Base-by-base conservation (phyloP, 192 early-diverging fungal species). In the Spinellus fusiger region DNA sequence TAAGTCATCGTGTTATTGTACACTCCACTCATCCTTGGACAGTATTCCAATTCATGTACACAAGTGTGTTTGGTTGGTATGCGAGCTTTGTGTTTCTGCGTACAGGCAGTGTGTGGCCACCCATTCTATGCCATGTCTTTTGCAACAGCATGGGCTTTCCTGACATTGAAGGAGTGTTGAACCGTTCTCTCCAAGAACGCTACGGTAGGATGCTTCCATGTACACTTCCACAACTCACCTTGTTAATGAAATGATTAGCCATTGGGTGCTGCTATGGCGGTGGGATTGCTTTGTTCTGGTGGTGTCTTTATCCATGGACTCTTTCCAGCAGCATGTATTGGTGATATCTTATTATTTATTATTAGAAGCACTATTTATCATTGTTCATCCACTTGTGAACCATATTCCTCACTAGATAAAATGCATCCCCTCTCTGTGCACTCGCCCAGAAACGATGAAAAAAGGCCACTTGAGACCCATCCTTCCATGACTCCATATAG, bases 81-180 rank as follows among this genome's bases (percentile, higher is more conserved):
- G 83, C 82, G 9, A 80, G 81, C 13, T 90, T 76, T 62, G 25
- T 86, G 25, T 78, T 89, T 44, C 10, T 88, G 20, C 71, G 85
- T 46, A 86, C 84, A 1, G 75, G 80, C 63, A 71, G 63, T 59
- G 28, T 90, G 6, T 46, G 71, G 51, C 65, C 78, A 0, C 72
- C 80, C 8, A 73, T 85, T 32, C 27, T 83, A 10, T 69, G 74
- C n/a, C 91, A 93, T 64, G 62, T 75, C 35, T 80, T 93, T 44
- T 90, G 89, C 66, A 93, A 93, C 54, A 59, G 76, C 7, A 83
- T 89, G 82, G 91, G 91, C 15, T 83, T 91, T 23, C 91, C 91
- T 1, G 80, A 87, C 51, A 38, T 87, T 15, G 62, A 44, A 10
- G 40, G 40, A 3, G 10, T 44, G 3, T 44, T 18, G 4, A n/a